These are phyloP conservation scores for Silene noctiflora DNA, from an alignment of 179 eudicot species.

Conservation along the genomic window DNA sequence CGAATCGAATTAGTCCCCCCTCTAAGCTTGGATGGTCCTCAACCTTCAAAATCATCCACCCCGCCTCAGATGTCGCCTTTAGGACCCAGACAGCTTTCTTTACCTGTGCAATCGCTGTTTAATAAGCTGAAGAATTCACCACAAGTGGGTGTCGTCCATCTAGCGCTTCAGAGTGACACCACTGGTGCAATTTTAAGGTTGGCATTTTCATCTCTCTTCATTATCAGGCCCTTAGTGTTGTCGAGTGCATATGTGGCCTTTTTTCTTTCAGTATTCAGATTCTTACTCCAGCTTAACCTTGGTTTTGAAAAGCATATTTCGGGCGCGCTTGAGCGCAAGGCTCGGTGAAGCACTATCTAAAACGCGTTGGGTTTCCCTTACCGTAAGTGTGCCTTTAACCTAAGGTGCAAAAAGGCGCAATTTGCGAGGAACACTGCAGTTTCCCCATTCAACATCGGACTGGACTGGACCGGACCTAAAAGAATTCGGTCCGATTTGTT, in stretches of 20 bases:
- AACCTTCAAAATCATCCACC: slow-evolving; percentile 45
- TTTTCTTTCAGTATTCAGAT: neutral
- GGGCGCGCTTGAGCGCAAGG: neutral
- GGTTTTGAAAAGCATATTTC: neutral
- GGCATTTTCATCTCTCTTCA: slow-evolving; percentile 16
- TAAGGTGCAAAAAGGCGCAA: neutral
- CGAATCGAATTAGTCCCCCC: slow-evolving; percentile 89
- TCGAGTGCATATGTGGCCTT: slow-evolving; percentile 11
- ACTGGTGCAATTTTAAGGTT: slow-evolving; percentile 84
- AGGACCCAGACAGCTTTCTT: slow-evolving; percentile 61
- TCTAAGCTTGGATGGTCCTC: slow-evolving; percentile 84
- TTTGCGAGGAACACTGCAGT: neutral
- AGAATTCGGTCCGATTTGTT: too few species aligned
- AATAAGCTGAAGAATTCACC: slow-evolving; percentile 76
- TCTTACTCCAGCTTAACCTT: slow-evolving; percentile 9
- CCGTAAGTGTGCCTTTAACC: neutral
- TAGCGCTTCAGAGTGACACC: slow-evolving; percentile 91
- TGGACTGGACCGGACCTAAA: too few species aligned
- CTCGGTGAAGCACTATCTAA: neutral
- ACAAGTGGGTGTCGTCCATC: slow-evolving; percentile 85
- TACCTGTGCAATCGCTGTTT: slow-evolving; percentile 62
- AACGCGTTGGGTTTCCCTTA: neutral
- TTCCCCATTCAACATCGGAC: too few species aligned
- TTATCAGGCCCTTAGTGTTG: slow-evolving; percentile 5
- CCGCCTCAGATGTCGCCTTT: slow-evolving; percentile 81